Base-by-base conservation (phyloP, 768 basidiomycete species). In the Leucocoprinus leucothites region DNA sequence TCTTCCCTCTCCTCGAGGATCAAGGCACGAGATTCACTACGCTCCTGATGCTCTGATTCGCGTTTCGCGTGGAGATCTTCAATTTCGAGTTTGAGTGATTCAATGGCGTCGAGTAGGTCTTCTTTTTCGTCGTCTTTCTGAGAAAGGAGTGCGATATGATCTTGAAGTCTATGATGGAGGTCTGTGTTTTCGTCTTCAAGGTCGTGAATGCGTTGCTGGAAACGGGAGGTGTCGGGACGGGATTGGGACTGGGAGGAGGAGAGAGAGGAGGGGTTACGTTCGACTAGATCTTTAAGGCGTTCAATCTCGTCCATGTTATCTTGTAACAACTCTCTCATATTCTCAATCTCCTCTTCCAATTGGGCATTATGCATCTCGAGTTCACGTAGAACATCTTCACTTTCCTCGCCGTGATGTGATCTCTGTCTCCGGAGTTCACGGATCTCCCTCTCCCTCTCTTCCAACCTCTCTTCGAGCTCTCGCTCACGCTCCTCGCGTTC, bases 291-390 rank as follows among this genome's bases (percentile, higher is more conserved):
- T 31, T 80, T 77, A 38, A 94, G 71, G 7, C 85, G 77, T 34
- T 89, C 85, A 48, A 94, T 83, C 70, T 94, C 92, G 31, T 92
- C 88, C 67, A 86, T 79, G 65, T 91, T 91, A 60, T 95, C 93
- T 64, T 90, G 83, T 38, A 92, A 71, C 25, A 91, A 67, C 0
- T 79, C 85, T 53, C 84, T 77, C 3, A 83, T 81, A 56, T 82
- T 84, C 55, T 89, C 87, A 56, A 94, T 68, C 61, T 91, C 82
- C 35, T 86, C 86, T 63, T 89, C 87, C 34, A 90, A 75, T 57
- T 89, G 85, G 9, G 73, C 77, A 60, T 89, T 87, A 47, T 83
- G 77, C 26, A 74, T 71, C 60, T 88, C 85, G 7, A 75, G 68
- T 36, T 84, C 85, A 31, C 76, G 73, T 19, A 90, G 64, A 13